A percentile compares a stretch with the other conserved stretches of the same genome.
Evolutionary conservation across 352 stramenopile genomes (phyloP).

Genomic region (Albugo candida): DNA sequence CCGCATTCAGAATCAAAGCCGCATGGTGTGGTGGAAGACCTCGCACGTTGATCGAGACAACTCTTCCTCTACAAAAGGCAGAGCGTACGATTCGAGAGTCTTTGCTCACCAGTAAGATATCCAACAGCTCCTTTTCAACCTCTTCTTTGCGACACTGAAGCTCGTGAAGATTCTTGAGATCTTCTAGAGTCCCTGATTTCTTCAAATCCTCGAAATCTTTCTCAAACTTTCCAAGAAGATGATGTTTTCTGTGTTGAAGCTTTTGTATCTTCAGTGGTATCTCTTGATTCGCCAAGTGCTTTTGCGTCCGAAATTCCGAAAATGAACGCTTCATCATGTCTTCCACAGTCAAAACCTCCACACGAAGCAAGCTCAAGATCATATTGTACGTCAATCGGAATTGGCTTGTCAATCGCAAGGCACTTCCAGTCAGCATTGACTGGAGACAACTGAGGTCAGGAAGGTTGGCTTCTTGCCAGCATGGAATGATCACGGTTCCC

Average conservation of each 20-base stretch:
- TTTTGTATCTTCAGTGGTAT: conserved; percentile 59
- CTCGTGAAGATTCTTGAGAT: conserved; percentile 47
- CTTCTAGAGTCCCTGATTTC: conserved; percentile 25
- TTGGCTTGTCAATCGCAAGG: conserved; percentile 88
- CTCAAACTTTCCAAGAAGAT: conserved; percentile 22
- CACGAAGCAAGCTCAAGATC: conserved; percentile 92
- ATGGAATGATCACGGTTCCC: conserved; percentile 95
- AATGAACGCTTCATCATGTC: conserved; percentile 97
- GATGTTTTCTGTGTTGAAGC: conserved; percentile 24
- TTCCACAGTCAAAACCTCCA: conserved; percentile 75
- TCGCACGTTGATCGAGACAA: conserved; percentile 46
- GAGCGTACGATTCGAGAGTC: conserved; percentile 32
- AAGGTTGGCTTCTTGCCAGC: conserved; percentile 86
- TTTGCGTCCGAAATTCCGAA: conserved; percentile 90
- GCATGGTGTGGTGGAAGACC: conserved; percentile 33
- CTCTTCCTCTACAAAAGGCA: conserved; percentile 34
- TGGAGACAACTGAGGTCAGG: conserved; percentile 87
- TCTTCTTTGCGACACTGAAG: conserved; percentile 49
- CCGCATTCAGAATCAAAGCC: conserved; percentile 38
- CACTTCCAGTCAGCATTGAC: conserved; percentile 90
- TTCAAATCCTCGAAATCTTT: conserved; percentile 49
- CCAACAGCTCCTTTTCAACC: conserved; percentile 48
- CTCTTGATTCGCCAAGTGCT: conserved; percentile 45
- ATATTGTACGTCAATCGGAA: conserved; percentile 99
- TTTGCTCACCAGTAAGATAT: conserved; percentile 41